Conservation (phyloP, 1,284 basidiomycete species). For the Apiotrichum mycotoxinovorans region DNA sequence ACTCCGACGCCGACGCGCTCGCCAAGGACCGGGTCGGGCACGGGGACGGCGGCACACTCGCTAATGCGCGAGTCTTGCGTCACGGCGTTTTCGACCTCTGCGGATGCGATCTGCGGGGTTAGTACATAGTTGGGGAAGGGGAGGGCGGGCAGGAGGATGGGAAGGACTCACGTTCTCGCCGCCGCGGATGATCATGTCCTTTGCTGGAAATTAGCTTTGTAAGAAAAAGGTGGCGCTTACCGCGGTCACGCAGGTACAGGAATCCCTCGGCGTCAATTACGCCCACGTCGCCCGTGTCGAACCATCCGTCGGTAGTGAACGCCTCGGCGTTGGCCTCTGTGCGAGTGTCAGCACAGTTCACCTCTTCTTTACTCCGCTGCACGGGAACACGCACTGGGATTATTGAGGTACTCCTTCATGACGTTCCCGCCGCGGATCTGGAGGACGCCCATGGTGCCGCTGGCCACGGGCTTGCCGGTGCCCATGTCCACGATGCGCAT, state of each 20-base stretch:
- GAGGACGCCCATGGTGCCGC: slow-evolving; percentile 28
- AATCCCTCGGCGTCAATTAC: slow-evolving; percentile 38
- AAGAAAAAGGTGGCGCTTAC: background rate
- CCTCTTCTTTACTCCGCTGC: too few species aligned
- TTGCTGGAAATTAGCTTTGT: slow-evolving; percentile 18
- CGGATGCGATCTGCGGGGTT: too few species aligned
- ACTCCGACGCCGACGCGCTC: slow-evolving; percentile 42
- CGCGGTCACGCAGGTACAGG: slow-evolving; percentile 39
- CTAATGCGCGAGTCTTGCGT: slow-evolving; percentile 31
- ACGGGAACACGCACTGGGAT: slow-evolving; percentile 12
- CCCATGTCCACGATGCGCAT: slow-evolving; percentile 34
- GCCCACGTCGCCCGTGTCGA: slow-evolving; percentile 44
- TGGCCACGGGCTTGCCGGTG: slow-evolving; percentile 18
- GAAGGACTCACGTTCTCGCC: slow-evolving; percentile 49
- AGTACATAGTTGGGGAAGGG: too few species aligned
- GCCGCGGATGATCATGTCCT: slow-evolving; percentile 42
- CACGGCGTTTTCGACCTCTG: slow-evolving; percentile 44
- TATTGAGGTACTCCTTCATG: slow-evolving; percentile 38
- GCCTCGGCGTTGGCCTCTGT: slow-evolving; percentile 2
- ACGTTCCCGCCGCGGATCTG: slow-evolving; percentile 41
- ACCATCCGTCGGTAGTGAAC: slow-evolving; percentile 39
- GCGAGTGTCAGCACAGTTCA: too few species aligned
- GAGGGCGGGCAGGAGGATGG: too few species aligned
- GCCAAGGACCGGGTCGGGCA: slow-evolving; percentile 36
- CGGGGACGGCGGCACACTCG: slow-evolving; percentile 38